Evolutionary conservation across 768 basidiomycete species (phyloP), one percentile per base, ranked within the genome.

Genomic region (Hirschioporus abietinus): DNA sequence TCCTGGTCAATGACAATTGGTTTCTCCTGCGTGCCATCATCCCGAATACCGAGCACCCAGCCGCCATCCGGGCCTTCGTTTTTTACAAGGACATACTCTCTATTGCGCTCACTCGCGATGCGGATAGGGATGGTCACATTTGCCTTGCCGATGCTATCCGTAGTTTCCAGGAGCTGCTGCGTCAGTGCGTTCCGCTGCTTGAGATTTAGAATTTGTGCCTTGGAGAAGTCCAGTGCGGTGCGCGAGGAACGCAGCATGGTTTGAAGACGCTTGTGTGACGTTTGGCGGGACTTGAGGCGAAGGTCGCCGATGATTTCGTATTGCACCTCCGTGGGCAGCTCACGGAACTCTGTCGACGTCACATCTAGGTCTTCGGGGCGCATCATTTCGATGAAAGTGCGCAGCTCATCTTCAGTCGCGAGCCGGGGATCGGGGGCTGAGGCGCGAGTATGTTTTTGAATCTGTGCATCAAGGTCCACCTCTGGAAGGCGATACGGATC

Each of bases 261-360:
- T 72, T 97, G 91, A 60, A 99, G 79, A 3, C 97, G 91, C 35
- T 87, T 88, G 78, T 96, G 91, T 9, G 94, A 96, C 15, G 93
- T 96, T 77, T 98, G 96, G 2, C 97, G 86, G 0, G 96, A 98
- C 76, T 95, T 95, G 66, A 97, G 82, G 2, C 97, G 88, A 62
- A 99, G 81, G 79, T 99, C 97, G 64, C 96, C 96, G 35, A 99
- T 89, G 70, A 99, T 96, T 79, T 99, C 97, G 77, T 99, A 99
- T 72, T 99, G 95, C 24, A 97, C 88, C 75, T 99, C 96, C 0
- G 94, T 96, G 1, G 97, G 96, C 1, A 99, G 85, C 68, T 93
- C 92, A 25, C 89, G 86, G 75, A 99, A 99, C 23, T 89, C 93
- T 5, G 93, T 85, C 1, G 95, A 95, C 20, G 88, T 84, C 65